Evolutionary conservation across 805 yeast genomes (phyloP).

Genomic region (Ascoidea tarda): DNA sequence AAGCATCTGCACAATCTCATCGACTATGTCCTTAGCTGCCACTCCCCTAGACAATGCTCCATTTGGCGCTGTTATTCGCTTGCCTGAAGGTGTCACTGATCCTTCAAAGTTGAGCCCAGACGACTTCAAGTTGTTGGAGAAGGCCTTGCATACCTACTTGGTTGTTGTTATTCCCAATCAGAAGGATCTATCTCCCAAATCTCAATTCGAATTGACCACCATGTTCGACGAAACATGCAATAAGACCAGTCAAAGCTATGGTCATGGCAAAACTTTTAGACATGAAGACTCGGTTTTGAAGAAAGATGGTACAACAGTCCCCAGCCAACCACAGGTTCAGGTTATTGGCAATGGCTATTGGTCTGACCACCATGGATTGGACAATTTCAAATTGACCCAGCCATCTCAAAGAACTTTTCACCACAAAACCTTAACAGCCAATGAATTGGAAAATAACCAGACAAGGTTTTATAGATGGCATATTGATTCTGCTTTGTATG

Average conservation of each 20-base stretch:
- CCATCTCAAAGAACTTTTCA: constrained; percentile 81
- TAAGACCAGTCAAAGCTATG: constrained; percentile 43
- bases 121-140: constrained; percentile 47
- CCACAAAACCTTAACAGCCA: constrained; percentile 45
- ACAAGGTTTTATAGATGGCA: constrained; percentile 92
- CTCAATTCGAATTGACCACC: constrained; percentile 65
- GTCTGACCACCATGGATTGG: constrained; percentile 39
- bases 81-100: constrained; percentile 62
- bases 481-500: constrained; percentile 82
- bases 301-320: constrained; percentile 71
- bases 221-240: constrained; percentile 63
- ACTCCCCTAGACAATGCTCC: constrained; percentile 35
- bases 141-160: constrained; percentile 53
- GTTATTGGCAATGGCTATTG: constrained; percentile 67
- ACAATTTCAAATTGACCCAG: constrained; percentile 50
- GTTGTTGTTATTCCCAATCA: constrained; percentile 69
- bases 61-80: constrained; percentile 53
- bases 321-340: constrained; percentile 79
- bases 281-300: constrained; percentile 54
- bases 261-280: constrained; percentile 72
- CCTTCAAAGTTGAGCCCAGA: constrained; percentile 52
- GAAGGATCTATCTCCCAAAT: constrained; percentile 50
- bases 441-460: constrained; percentile 41
- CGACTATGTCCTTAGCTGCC: constrained; percentile 17
- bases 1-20: no score